Conservation (phyloP, 129 eudicot genomes). For the Centrapalus pauciflorus region DNA sequence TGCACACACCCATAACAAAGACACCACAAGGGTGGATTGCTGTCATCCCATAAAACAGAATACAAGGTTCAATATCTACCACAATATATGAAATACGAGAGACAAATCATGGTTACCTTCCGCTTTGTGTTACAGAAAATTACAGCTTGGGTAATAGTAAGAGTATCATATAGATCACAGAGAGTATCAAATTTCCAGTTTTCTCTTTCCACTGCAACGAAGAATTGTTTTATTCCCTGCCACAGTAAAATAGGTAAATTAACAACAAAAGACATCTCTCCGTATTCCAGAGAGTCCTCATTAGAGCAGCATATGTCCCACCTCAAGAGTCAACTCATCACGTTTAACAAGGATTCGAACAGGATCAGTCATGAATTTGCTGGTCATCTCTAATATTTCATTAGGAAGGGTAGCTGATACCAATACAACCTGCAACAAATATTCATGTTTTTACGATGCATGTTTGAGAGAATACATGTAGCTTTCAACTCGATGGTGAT, state of each 20-base stretch:
- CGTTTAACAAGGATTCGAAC: constrained; percentile 95
- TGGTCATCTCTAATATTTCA: constrained; percentile 92
- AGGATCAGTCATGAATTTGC: constrained; percentile 99
- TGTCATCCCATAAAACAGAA: constrained; percentile 6
- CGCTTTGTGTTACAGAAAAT: constrained; percentile 93
- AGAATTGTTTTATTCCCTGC: constrained; percentile 97
- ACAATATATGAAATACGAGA: not conserved
- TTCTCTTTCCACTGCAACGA: constrained; percentile 91
- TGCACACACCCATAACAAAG: not conserved
- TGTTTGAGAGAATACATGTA: not conserved
- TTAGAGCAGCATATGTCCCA: not conserved
- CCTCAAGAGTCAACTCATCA: constrained; percentile 98
- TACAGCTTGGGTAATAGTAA: constrained; percentile 94
- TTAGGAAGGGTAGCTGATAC: constrained; percentile 97
- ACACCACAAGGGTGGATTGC: not conserved
- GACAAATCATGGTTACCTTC: constrained; percentile 51
- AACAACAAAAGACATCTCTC: not conserved
- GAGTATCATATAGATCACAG: constrained; percentile 92
- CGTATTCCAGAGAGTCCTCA: not conserved
- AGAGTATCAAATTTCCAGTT: constrained; percentile 98
- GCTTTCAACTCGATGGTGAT: not conserved
- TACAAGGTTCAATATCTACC: not conserved
- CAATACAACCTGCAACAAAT: constrained; percentile 59
- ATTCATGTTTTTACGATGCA: not conserved
- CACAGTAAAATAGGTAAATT: not conserved